Conservation (phyloP, 768 basidiomycete species). For the Panus rudis region DNA sequence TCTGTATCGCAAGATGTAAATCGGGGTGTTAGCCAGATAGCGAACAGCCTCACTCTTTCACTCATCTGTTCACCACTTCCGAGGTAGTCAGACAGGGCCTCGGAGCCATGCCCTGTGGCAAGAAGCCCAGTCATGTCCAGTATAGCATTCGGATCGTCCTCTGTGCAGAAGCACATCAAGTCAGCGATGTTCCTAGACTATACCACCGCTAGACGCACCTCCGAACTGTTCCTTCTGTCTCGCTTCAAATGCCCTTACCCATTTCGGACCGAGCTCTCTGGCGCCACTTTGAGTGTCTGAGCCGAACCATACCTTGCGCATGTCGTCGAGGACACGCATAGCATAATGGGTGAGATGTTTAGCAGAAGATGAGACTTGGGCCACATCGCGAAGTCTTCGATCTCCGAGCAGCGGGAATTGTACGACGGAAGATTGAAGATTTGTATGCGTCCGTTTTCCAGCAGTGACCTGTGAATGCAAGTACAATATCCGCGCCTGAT, state of each 20-base stretch:
- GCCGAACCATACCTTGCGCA: slow-evolving; percentile 69
- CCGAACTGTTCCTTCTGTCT: slow-evolving; percentile 63
- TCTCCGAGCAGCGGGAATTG: slow-evolving; percentile 51
- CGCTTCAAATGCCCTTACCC: slow-evolving; percentile 58
- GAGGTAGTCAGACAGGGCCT: slow-evolving; percentile 66
- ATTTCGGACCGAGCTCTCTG: slow-evolving; percentile 64
- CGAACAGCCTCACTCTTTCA: slow-evolving; percentile 53
- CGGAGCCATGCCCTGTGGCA: slow-evolving; percentile 65
- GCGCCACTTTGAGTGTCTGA: slow-evolving; percentile 59
- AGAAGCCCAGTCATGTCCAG: slow-evolving; percentile 67
- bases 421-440: slow-evolving; percentile 39
- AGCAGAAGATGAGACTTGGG: slow-evolving; percentile 59
- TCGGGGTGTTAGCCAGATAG: background rate
- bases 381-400: slow-evolving; percentile 58
- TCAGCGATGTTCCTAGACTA: slow-evolving; percentile 6
- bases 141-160: slow-evolving; percentile 53
- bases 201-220: slow-evolving; percentile 32
- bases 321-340: slow-evolving; percentile 64
- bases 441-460: slow-evolving; percentile 15
- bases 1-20: slow-evolving; percentile 34
- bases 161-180: slow-evolving; percentile 27
- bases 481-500: no score
- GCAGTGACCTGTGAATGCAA: background rate
- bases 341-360: slow-evolving; percentile 69
- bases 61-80: slow-evolving; percentile 75